These are phyloP conservation scores for Exophiala calicioides DNA, from an alignment of 2,329 filamentous ascomycete genomes.

Conservation along the genomic window DNA sequence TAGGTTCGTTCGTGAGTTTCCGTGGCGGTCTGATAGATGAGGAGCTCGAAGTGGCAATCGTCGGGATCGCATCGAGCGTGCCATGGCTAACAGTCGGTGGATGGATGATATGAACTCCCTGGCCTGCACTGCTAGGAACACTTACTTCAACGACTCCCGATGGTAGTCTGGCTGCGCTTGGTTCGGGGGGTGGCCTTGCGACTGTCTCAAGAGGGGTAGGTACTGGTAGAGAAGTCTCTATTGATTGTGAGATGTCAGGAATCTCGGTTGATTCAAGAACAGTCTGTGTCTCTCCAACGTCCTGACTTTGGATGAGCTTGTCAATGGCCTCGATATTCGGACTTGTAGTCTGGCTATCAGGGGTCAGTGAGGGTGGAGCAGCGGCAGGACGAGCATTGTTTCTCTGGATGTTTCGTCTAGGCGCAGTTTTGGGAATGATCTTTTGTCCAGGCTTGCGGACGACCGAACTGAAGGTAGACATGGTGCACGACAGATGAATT, in stretches of 20 bases:
- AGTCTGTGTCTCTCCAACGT: slow-evolving; percentile 1
- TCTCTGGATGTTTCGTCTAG: slow-evolving; percentile 27
- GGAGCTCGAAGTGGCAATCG: slow-evolving; percentile 10
- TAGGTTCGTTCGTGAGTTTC: slow-evolving; percentile 15
- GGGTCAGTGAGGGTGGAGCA: slow-evolving; percentile 43
- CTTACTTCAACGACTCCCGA: slow-evolving; percentile 12
- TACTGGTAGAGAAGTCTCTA: slow-evolving; percentile 11
- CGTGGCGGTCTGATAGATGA: slow-evolving; percentile 5
- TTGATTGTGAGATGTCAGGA: slow-evolving; percentile 6
- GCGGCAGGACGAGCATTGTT: slow-evolving; percentile 51
- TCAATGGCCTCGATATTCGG: slow-evolving; percentile 15
- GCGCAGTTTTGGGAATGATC: slow-evolving; percentile 71
- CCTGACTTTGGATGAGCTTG: slow-evolving; percentile 5
- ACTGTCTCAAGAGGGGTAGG: slow-evolving; percentile 10
- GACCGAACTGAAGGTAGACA: slow-evolving; percentile 57
- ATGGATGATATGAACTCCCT: slow-evolving; percentile 14
- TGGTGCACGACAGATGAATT: slow-evolving; percentile 19
- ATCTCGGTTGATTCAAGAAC: slow-evolving; percentile 15
- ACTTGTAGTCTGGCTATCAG: slow-evolving; percentile 20
- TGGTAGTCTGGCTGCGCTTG: neutral
- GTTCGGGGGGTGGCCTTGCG: neutral
- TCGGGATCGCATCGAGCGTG: slow-evolving; percentile 14
- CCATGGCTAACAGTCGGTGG: neutral
- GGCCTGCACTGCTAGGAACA: slow-evolving; percentile 8
- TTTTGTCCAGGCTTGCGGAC: slow-evolving; percentile 68